phyloP scores from a whole-genome alignment of 2,329 filamentous ascomycete species.

The Stromatinia cepivora region DNA sequence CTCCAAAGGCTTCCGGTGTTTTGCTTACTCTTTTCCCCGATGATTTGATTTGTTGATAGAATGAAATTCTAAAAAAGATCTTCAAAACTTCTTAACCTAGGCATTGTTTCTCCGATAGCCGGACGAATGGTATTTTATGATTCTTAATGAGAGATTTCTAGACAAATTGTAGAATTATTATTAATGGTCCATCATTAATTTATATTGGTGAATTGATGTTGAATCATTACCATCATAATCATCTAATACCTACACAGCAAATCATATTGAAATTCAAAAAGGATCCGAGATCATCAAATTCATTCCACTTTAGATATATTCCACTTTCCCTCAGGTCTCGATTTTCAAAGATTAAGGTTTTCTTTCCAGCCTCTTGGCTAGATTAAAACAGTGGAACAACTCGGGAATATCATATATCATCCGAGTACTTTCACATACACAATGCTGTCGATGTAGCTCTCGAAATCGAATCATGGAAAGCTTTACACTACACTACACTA shows the following conservation, averaged over 20 bases:
- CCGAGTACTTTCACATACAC: not conserved
- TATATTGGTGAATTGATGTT: not conserved
- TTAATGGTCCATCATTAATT: not conserved
- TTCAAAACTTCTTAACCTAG: not conserved
- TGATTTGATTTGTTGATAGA: not conserved
- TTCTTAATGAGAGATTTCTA: not conserved
- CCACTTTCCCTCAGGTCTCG: no score
- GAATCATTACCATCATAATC: not conserved
- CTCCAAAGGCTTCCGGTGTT: not conserved
- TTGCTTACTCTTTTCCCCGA: conserved; percentile 3
- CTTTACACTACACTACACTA: not conserved
- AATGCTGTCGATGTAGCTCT: not conserved
- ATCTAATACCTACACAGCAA: not conserved
- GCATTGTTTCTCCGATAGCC: not conserved
- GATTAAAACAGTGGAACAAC: not conserved
- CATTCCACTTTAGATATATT: no score
- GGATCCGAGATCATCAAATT: no score
- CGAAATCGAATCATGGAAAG: not conserved
- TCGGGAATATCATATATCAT: conserved; percentile 1
- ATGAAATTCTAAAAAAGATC: not conserved
- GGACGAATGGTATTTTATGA: not conserved
- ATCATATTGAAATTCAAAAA: no score
- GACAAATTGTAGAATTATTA: not conserved
- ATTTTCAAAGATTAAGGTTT: not conserved
- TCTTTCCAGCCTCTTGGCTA: not conserved